A percentile compares a stretch with the other conserved stretches of the same genome.
These are phyloP conservation scores for Backusella tuberculispora DNA, from an alignment of 192 early-diverging fungal species.

Conservation along the genomic window DNA sequence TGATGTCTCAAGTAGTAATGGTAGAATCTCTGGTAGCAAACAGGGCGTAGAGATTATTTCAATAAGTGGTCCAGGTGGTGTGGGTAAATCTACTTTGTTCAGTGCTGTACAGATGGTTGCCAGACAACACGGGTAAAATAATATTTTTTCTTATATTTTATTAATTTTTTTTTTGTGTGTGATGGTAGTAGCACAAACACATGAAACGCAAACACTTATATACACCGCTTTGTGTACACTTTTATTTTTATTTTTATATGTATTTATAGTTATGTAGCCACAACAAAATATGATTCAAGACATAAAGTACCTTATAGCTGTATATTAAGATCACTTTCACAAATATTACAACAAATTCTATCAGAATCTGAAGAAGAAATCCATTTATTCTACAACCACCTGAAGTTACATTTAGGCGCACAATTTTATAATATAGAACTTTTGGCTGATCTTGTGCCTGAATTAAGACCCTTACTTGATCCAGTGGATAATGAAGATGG, in stretches of 20 bases:
- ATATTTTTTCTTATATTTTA: not conserved
- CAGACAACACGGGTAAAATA: conserved; percentile 31
- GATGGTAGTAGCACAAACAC: conserved; percentile 25
- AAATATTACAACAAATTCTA: conserved; percentile 40
- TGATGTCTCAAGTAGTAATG: conserved; percentile 27
- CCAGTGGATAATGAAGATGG: conserved; percentile 1
- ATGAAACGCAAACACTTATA: not conserved
- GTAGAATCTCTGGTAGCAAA: conserved; percentile 1
- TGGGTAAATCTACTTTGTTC: conserved; percentile 36
- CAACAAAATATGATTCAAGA: conserved; percentile 36
- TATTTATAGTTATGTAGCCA: conserved; percentile 32
- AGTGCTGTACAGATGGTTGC: conserved; percentile 37
- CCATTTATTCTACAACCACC: conserved; percentile 20
- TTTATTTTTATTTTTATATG: too few species aligned
- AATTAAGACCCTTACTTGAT: conserved; percentile 29
- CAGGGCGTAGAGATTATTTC: conserved; percentile 26
- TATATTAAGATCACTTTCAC: conserved; percentile 35
- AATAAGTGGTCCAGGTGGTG: conserved; percentile 36
- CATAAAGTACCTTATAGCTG: conserved; percentile 38
- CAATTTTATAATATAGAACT: conserved; percentile 29
- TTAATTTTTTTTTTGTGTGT: not conserved
- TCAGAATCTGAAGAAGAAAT: conserved; percentile 38
- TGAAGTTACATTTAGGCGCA: conserved; percentile 22
- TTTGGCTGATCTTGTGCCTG: conserved; percentile 34
- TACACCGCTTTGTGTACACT: not conserved